Conservation (phyloP, 2,329 filamentous ascomycete species). For the Colletotrichum trifolii region DNA sequence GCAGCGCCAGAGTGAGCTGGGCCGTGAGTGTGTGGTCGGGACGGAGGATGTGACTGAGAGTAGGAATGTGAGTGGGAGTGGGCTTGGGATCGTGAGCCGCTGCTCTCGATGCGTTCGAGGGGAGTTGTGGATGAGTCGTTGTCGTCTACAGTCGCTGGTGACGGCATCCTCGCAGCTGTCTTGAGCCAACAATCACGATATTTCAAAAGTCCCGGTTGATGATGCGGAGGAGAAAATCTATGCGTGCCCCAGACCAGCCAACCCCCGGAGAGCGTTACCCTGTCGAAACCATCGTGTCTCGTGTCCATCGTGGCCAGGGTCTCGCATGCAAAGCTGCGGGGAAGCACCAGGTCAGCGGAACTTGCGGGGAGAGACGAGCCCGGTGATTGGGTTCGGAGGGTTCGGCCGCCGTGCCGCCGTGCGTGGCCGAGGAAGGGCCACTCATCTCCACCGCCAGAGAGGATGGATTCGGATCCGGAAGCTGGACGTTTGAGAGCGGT, state of each 20-base stretch:
- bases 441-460: not conserved
- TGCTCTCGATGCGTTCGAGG: constrained; percentile 19
- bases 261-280: not conserved
- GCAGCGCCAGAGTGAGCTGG: constrained; percentile 16
- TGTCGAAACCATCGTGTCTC: not conserved
- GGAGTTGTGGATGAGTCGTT: constrained; percentile 7
- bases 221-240: too few species aligned
- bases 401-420: not conserved
- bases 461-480: not conserved
- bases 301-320: not conserved
- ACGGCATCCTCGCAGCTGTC: constrained; percentile 7
- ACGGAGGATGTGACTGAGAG: constrained; percentile 1
- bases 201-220: too few species aligned
- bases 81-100: constrained; percentile 5
- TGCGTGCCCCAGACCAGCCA: not conserved
- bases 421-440: constrained; percentile 1
- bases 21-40: not conserved
- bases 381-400: constrained; percentile 12
- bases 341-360: constrained; percentile 23
- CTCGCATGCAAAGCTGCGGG: constrained; percentile 27
- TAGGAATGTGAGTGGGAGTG: not conserved
- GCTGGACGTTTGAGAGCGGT: constrained; percentile 4
- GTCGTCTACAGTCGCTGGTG: constrained; percentile 12
- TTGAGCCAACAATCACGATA: not conserved
- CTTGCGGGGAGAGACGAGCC: constrained; percentile 12